These are phyloP conservation scores for Candida buenavistaensis DNA, from an alignment of 1,139 yeast genomes.

Conservation along the genomic window DNA sequence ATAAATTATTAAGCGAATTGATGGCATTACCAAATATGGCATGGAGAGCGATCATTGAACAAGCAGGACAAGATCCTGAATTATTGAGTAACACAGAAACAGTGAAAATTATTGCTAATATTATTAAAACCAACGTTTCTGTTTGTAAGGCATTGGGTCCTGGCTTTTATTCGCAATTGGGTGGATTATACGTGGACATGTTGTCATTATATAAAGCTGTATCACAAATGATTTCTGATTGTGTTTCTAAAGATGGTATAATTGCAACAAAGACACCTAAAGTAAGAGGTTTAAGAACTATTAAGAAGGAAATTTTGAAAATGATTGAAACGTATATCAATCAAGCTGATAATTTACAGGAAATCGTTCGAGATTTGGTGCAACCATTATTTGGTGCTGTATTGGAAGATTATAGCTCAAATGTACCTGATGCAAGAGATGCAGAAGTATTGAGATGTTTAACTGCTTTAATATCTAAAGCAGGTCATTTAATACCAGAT, in stretches of 20 bases:
- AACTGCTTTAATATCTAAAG: conserved; percentile 84
- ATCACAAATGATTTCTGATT: conserved; percentile 79
- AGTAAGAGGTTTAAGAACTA: conserved; percentile 92
- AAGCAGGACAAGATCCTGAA: conserved; percentile 88
- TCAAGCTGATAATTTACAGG: conserved; percentile 84
- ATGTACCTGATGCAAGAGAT: conserved; percentile 96
- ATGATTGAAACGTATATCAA: conserved; percentile 86
- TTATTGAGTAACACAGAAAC: conserved; percentile 80
- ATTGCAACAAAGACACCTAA: conserved; percentile 95
- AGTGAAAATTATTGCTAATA: conserved; percentile 89
- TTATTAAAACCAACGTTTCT: conserved; percentile 90
- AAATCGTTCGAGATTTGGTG: conserved; percentile 79
- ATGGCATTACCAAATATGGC: conserved; percentile 94
- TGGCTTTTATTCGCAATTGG: conserved; percentile 85
- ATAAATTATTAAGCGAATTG: conserved; percentile 69
- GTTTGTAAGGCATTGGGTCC: conserved; percentile 94
- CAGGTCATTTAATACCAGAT: conserved; percentile 86
- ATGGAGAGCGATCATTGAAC: conserved; percentile 86
- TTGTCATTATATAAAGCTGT: conserved; percentile 87
- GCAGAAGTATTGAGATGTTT: conserved; percentile 96
- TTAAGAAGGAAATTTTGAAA: conserved; percentile 90
- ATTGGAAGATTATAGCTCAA: conserved; percentile 82
- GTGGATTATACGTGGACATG: conserved; percentile 86
- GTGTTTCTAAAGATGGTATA: conserved; percentile 76
- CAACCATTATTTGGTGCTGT: conserved; percentile 85